These are phyloP conservation scores for Eustoma russellianum DNA, from an alignment of 257 asterid genomes.

Conservation along the genomic window DNA sequence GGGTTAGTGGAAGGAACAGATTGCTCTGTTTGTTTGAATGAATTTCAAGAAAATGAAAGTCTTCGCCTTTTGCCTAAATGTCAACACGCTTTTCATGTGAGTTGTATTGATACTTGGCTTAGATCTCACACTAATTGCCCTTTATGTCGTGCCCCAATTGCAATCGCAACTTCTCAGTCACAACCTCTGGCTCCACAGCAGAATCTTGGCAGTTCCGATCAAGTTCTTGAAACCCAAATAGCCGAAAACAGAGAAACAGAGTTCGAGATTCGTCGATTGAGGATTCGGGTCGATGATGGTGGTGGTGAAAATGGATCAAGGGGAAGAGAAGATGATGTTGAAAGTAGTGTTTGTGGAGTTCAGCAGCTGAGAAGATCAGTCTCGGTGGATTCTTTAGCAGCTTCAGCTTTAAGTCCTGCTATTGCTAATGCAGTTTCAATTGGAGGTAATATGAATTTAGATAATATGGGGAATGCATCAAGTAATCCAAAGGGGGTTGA, in stretches of 20 bases:
- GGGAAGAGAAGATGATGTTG: slow-evolving; percentile 9
- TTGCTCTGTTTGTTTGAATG: slow-evolving; percentile 72
- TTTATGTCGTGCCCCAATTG: slow-evolving; percentile 59
- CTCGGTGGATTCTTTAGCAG: slow-evolving; percentile 40
- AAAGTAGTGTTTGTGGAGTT: slow-evolving; percentile 16
- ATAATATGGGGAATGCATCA: slow-evolving; percentile 7
- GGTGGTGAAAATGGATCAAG: slow-evolving; percentile 5
- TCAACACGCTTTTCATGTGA: slow-evolving; percentile 69
- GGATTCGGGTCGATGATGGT: slow-evolving; percentile 14
- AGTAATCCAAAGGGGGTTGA: slow-evolving; percentile 4
- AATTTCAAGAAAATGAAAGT: slow-evolving; percentile 57
- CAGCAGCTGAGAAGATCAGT: slow-evolving; percentile 42
- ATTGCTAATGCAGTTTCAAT: slow-evolving; percentile 17
- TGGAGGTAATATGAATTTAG: slow-evolving; percentile 13
- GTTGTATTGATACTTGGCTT: slow-evolving; percentile 87
- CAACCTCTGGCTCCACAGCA: slow-evolving; percentile 7
- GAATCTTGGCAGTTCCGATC: slow-evolving; percentile 15
- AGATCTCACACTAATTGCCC: slow-evolving; percentile 76
- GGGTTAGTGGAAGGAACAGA: slow-evolving; percentile 60
- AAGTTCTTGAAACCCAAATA: slow-evolving; percentile 16
- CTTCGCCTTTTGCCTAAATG: slow-evolving; percentile 63
- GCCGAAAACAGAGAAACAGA: slow-evolving; percentile 15
- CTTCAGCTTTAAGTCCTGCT: slow-evolving; percentile 21
- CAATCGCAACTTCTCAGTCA: background rate
- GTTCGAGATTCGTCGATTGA: slow-evolving; percentile 10